Conservation (phyloP, 2,329 filamentous ascomycete species). For the Cryphonectria carpinicola region DNA sequence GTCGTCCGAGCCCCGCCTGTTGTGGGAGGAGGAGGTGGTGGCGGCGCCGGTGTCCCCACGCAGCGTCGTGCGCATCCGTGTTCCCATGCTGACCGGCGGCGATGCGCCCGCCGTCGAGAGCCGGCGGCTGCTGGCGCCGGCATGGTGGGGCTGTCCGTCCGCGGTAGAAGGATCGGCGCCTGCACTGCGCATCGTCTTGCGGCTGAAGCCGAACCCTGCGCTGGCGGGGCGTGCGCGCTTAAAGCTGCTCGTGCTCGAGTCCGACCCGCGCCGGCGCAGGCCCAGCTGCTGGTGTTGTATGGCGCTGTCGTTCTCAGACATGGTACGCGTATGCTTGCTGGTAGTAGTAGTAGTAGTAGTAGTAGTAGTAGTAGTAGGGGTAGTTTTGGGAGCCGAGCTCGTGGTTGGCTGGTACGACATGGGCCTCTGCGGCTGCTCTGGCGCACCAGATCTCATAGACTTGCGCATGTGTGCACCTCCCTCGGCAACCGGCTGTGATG, state of each 20-base stretch:
- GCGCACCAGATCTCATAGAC: slow-evolving; percentile 23
- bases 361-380: not conserved
- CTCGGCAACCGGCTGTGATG: slow-evolving; percentile 16
- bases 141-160: not conserved
- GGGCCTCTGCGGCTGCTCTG: slow-evolving; percentile 17
- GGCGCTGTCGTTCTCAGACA: slow-evolving; percentile 28
- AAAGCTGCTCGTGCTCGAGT: slow-evolving; percentile 82
- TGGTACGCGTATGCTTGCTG: slow-evolving; percentile 20
- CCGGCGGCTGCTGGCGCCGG: not conserved
- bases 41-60: slow-evolving; percentile 39
- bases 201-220: slow-evolving; percentile 62
- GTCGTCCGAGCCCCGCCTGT: slow-evolving; percentile 21
- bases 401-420: slow-evolving; percentile 25
- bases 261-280: slow-evolving; percentile 60
- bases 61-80: slow-evolving; percentile 52
- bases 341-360: not conserved
- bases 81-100: slow-evolving; percentile 46
- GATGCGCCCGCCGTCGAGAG: slow-evolving; percentile 42
- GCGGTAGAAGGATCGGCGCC: not conserved
- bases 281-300: slow-evolving; percentile 35
- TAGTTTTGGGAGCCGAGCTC: not conserved
- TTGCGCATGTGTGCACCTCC: slow-evolving; percentile 6
- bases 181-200: slow-evolving; percentile 69
- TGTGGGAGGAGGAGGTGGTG: not conserved
- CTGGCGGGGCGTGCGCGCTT: slow-evolving; percentile 60